Base-by-base conservation (phyloP, 345 rosid species). In the Gossypioides kirkii region DNA sequence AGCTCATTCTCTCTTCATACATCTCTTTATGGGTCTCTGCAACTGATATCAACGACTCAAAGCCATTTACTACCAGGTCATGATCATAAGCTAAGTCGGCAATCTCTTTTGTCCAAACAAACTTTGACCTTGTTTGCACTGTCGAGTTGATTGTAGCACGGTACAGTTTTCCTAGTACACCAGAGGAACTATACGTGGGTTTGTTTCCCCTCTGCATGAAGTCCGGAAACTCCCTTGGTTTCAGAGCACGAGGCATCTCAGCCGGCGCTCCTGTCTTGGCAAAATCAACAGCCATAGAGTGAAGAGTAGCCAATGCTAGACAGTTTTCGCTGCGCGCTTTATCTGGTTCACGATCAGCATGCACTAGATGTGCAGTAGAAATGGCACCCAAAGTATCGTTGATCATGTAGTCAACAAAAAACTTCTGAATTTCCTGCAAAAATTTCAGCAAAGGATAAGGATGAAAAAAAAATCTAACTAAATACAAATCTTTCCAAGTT, bases 231-330 rank as follows among this genome's bases (percentile, higher is more conserved):
- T 86, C 92, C 76, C 63, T 89, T 2, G 99, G 99, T 81, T 87
- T 94, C 76, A 92, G 83, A 41, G 74, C 73, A 76, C 67, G 77
- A 5, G 98, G 97, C 99, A 90, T 94, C 86, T 90, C 94, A 41
- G 97, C 98, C 1, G 98, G 96, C 12, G 92, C 96, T 46, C 99
- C 98, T 0, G 92, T 92, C 82, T 94, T 94, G 0, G 97, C 97
- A 80, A 92, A 94, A 82, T 94, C 99, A 18, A 94, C 99, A 38
- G 97, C 97, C 79, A 90, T 86, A 8, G 98, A 94, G 83, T 94
- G 99, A 72, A 94, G 98, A 69, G 73, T 77, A 17, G 99, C 99
- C 80, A 94, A 81, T 76, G 83, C 84, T 23, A 88, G 84, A 75
- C 99, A 94, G 71, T 86, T 90, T 73, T 66, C 61, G 55, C 91